Evolutionary conservation across 768 basidiomycete species (phyloP).

Genomic region (Amanita inopinata): DNA sequence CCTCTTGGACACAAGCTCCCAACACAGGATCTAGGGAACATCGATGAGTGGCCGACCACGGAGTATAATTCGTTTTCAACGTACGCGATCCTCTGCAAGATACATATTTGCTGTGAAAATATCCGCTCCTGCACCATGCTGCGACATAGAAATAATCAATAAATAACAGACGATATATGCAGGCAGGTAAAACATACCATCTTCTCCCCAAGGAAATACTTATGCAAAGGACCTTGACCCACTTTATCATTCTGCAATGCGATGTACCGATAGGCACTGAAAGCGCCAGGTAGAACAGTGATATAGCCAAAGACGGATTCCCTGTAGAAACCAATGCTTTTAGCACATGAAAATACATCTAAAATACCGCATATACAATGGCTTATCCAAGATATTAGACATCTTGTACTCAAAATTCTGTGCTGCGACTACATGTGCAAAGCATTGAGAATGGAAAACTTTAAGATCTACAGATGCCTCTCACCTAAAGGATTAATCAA

Average conservation of each 20-base stretch:
- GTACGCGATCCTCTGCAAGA: slow-evolving; percentile 77
- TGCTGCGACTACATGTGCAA: slow-evolving; percentile 49
- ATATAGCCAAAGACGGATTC: slow-evolving; percentile 92
- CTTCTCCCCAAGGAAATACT: slow-evolving; percentile 96
- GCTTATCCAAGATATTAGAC: slow-evolving; percentile 89
- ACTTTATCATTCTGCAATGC: slow-evolving; percentile 78
- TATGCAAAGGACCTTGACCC: slow-evolving; percentile 85
- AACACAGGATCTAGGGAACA: slow-evolving; percentile 74
- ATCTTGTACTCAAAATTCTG: slow-evolving; percentile 96
- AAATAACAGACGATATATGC: neutral
- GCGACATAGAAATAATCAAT: neutral
- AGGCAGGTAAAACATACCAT: slow-evolving; percentile 46
- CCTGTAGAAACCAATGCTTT: slow-evolving; percentile 17
- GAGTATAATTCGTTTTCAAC: slow-evolving; percentile 12
- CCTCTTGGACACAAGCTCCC: slow-evolving; percentile 96
- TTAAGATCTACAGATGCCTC: slow-evolving; percentile 5
- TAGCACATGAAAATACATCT: neutral
- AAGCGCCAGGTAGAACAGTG: slow-evolving; percentile 87
- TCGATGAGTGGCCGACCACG: neutral
- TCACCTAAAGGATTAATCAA: slow-evolving; percentile 70
- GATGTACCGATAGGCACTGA: slow-evolving; percentile 86
- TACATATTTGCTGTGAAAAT: slow-evolving; percentile 98
- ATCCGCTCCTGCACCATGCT: slow-evolving; percentile 78
- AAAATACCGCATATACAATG: slow-evolving; percentile 35
- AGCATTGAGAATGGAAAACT: neutral